Evolutionary conservation across 768 basidiomycete species (phyloP).

Genomic region (Tephrocybe rancida): DNA sequence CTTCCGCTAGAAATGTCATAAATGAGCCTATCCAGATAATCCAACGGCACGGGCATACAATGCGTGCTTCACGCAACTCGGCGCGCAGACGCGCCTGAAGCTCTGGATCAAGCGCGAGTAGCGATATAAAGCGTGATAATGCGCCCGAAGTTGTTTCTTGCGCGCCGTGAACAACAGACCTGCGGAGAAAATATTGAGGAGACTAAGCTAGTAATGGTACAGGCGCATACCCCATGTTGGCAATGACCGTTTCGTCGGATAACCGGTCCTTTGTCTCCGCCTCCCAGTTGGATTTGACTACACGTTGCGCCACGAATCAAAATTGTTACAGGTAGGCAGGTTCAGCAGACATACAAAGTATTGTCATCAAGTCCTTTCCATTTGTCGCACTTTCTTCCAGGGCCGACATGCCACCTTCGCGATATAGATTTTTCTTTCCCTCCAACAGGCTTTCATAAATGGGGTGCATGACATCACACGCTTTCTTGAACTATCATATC

Average conservation of each 20-base stretch:
- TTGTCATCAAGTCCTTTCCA: constrained; percentile 25
- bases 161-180: constrained; percentile 33
- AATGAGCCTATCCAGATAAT: neutral
- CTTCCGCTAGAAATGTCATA: constrained; percentile 10
- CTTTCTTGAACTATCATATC: constrained; percentile 21
- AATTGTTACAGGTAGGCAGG: neutral
- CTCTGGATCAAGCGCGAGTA: constrained; percentile 26
- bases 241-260: constrained; percentile 28
- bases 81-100: constrained; percentile 31
- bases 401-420: constrained; percentile 20
- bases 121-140: constrained; percentile 27
- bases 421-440: constrained; percentile 15
- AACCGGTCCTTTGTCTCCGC: constrained; percentile 28
- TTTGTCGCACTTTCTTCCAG: constrained; percentile 18
- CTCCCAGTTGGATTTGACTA: constrained; percentile 33
- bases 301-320: neutral
- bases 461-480: constrained; percentile 22
- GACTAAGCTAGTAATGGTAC: neutral
- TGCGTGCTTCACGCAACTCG: constrained; percentile 18
- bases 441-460: constrained; percentile 19
- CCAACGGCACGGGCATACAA: constrained; percentile 7
- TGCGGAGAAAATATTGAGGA: constrained; percentile 2
- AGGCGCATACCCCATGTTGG: constrained; percentile 28
- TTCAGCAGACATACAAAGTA: constrained; percentile 21
- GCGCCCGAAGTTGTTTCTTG: constrained; percentile 37